Conservation (phyloP, 176 grass and related monocot species). For the Tillandsia leiboldiana region DNA sequence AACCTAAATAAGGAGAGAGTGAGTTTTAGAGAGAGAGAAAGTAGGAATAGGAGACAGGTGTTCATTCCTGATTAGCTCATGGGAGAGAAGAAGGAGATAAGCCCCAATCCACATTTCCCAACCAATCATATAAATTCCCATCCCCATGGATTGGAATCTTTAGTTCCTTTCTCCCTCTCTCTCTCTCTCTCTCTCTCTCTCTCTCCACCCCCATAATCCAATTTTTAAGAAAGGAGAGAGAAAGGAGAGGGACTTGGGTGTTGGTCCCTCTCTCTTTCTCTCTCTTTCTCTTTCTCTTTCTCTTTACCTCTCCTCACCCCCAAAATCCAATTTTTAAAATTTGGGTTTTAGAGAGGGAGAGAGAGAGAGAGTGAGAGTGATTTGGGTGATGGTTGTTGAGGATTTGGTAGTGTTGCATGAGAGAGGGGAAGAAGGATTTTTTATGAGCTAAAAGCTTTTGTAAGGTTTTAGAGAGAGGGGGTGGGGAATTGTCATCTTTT, state of each 20-base stretch:
- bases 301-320: no score
- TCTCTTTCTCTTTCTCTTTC: no score
- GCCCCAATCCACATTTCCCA: no score
- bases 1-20: neutral
- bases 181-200: constrained; percentile 1
- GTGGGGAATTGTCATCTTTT: neutral
- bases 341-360: neutral
- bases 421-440: constrained; percentile 1
- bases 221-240: constrained; percentile 38
- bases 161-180: constrained; percentile 18
- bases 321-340: no score
- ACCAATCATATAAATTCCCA: no score
- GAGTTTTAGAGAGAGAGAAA: neutral
- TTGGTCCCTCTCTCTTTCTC: no score
- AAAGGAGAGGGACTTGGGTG: constrained; percentile 16
- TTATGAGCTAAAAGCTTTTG: constrained; percentile 11
- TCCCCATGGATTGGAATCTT: no score
- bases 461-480: neutral
- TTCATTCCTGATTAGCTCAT: no score
- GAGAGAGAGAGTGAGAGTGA: no score
- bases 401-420: no score
- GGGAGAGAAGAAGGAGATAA: neutral
- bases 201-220: neutral
- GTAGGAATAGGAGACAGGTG: neutral
- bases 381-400: no score